These are phyloP conservation scores for Friedmanniomyces endolithicus DNA, from an alignment of 495 filamentous ascomycete genomes.

Conservation along the genomic window DNA sequence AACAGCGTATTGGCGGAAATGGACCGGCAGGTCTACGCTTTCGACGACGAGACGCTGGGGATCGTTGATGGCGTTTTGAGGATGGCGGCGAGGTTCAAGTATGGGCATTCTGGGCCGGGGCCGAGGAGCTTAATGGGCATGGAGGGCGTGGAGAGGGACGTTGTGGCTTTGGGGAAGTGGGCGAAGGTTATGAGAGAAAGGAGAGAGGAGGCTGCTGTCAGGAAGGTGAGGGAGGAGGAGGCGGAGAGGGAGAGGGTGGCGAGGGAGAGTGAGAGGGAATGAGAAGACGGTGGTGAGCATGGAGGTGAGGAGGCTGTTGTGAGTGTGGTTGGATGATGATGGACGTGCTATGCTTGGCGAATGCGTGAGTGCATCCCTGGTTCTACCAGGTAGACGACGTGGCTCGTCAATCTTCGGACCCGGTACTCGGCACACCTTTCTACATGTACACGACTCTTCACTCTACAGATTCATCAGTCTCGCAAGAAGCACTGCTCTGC, in stretches of 20 bases:
- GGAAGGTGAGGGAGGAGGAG: conserved; percentile 8
- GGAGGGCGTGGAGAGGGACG: conserved; percentile 13
- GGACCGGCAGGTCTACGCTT: conserved; percentile 54
- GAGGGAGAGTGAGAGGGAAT: conserved; percentile 1
- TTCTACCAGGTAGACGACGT: too few relatives aligned
- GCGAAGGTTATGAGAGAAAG: conserved; percentile 11
- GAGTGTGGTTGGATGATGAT: too few relatives aligned
- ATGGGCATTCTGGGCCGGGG: conserved; percentile 10
- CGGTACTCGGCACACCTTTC: too few relatives aligned
- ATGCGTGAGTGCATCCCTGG: too few relatives aligned
- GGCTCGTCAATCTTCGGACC: too few relatives aligned
- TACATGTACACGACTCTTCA: too few relatives aligned
- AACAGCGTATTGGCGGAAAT: conserved; percentile 61
- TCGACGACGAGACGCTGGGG: conserved; percentile 42
- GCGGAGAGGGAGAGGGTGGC: not conserved
- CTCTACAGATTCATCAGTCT: too few relatives aligned
- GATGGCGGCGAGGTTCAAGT: not conserved
- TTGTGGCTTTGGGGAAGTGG: conserved; percentile 16
- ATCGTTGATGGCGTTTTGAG: conserved; percentile 33
- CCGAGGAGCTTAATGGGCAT: conserved; percentile 13
- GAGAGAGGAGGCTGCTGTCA: conserved; percentile 16
- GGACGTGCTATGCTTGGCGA: too few relatives aligned
- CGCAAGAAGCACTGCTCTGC: too few relatives aligned
- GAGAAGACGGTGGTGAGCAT: too few relatives aligned
- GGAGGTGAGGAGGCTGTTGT: too few relatives aligned